A percentile compares a stretch with the other conserved stretches of the same genome.
Conservation (phyloP, 1,139 yeast genomes). For the Sugiyamaella novakii region DNA sequence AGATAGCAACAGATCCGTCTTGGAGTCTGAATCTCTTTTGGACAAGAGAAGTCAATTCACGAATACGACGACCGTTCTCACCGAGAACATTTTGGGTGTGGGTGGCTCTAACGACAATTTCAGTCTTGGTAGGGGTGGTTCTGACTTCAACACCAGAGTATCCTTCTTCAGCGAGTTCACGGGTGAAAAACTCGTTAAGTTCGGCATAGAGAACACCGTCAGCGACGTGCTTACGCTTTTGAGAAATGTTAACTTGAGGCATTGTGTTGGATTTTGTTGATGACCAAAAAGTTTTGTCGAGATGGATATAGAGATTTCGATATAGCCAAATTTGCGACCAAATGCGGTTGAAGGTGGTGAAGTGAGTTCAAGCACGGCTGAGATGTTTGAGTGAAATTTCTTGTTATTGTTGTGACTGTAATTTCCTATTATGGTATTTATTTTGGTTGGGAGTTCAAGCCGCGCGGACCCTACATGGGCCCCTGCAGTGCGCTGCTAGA, state of each 20-base stretch:
- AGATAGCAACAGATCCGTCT: conserved; percentile 91
- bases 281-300: conserved; percentile 5
- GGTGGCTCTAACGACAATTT: conserved; percentile 97
- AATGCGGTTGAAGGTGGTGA: conserved; percentile 4
- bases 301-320: conserved; percentile 10
- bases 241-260: conserved; percentile 42
- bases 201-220: conserved; percentile 99
- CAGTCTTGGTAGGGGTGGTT: conserved; percentile 97
- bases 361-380: conserved; percentile 2
- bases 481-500: no score
- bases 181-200: conserved; percentile 99
- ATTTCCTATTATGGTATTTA: conserved; percentile 10
- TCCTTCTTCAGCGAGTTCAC: conserved; percentile 99
- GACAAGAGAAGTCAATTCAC: conserved; percentile 95
- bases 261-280: conserved; percentile 18
- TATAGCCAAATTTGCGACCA: background rate
- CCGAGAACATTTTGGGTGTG: conserved; percentile 99
- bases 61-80: conserved; percentile 99
- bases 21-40: conserved; percentile 98
- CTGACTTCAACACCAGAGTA: conserved; percentile 99
- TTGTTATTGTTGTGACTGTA: conserved; percentile 9
- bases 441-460: no score
- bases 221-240: conserved; percentile 69
- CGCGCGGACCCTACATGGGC: no score
- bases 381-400: conserved; percentile 1